These are phyloP conservation scores for Salix viminalis DNA, from an alignment of 345 rosid genomes.

Conservation along the genomic window DNA sequence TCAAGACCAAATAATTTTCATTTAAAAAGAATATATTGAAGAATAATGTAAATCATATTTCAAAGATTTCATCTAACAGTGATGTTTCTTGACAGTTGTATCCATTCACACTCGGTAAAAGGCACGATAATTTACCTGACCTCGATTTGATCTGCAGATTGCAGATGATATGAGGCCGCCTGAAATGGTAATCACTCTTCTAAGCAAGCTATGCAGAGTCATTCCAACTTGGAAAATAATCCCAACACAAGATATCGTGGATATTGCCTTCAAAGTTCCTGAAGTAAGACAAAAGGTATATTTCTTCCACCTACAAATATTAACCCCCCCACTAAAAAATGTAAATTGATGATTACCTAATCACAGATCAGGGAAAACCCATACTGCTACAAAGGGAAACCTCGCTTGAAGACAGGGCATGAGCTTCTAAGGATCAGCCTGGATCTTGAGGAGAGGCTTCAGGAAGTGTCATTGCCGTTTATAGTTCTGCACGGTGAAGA, in stretches of 20 bases:
- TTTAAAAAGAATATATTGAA: no score
- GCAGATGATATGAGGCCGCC: slow-evolving; percentile 63
- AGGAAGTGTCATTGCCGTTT: slow-evolving; percentile 68
- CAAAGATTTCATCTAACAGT: no score
- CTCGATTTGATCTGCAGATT: slow-evolving; percentile 34
- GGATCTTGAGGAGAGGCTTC: slow-evolving; percentile 58
- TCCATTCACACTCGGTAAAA: not conserved
- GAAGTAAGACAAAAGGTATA: slow-evolving; percentile 59
- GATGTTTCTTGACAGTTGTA: not conserved
- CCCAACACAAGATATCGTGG: slow-evolving; percentile 55
- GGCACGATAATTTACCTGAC: not conserved
- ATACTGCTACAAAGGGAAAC: slow-evolving; percentile 76
- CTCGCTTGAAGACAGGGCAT: slow-evolving; percentile 66
- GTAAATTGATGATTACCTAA: not conserved
- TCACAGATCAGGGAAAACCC: slow-evolving; percentile 57
- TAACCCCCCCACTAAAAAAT: not conserved
- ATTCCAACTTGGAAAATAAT: slow-evolving; percentile 77
- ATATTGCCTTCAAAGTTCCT: slow-evolving; percentile 56
- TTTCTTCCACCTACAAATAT: not conserved
- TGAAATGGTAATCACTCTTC: slow-evolving; percentile 32
- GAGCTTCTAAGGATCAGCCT: slow-evolving; percentile 48
- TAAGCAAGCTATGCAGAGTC: slow-evolving; percentile 35
- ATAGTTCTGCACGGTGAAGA: slow-evolving; percentile 77
- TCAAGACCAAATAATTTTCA: no score
- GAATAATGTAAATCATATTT: no score